Base-by-base conservation (phyloP, 2,329 filamentous ascomycete genomes). In the Talaromyces rugulosus region DNA sequence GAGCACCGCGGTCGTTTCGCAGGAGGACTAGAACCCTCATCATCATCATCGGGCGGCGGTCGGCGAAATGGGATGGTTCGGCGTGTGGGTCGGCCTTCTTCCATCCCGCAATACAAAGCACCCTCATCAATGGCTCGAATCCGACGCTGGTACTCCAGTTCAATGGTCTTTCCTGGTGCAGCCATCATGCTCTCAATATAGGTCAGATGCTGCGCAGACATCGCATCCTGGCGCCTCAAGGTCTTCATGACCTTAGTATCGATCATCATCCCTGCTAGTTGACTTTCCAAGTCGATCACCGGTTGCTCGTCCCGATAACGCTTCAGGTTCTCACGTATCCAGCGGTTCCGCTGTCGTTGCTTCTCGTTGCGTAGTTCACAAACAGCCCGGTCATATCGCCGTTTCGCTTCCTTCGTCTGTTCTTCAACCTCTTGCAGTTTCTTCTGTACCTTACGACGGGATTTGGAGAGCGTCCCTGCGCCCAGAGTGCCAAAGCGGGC, bases 321-420 rank as follows among this genome's bases (percentile, higher is more conserved):
- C 30, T 68, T 51, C 51, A 71, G 53, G 63, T 68, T 64, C 51
- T 70, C 64, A 60, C 63, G 63, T 47, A 70, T 64, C 34, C 65
- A 62, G 34, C 27, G 59, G 62, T 71, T 66, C 34, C 36, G 50
- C 62, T 68, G 61, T 53, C 60, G 42, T 56, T 68, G 57, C 61
- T 68, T 66, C 64, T 69, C 58, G 51, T 68, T 69, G 16, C 56
- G 36, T 14, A 68, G 56, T 60, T 64, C 60, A 64, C 44, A 27
- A 56, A 65, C 27, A 27, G 63, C 36, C 54, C 36, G 57, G 42
- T 67, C 64, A 59, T 67, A 61, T 54, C 33, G 61, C 56, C 31
- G 42, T 44, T 67, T 66, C 34, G 60, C 63, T 62, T 65, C 54
- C 36, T 54, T 33, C 31, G 52, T 59, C 52, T 52, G 42, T 63